Conservation (phyloP, 2,329 filamentous ascomycete species). For the Colletotrichum lindemuthianum region DNA sequence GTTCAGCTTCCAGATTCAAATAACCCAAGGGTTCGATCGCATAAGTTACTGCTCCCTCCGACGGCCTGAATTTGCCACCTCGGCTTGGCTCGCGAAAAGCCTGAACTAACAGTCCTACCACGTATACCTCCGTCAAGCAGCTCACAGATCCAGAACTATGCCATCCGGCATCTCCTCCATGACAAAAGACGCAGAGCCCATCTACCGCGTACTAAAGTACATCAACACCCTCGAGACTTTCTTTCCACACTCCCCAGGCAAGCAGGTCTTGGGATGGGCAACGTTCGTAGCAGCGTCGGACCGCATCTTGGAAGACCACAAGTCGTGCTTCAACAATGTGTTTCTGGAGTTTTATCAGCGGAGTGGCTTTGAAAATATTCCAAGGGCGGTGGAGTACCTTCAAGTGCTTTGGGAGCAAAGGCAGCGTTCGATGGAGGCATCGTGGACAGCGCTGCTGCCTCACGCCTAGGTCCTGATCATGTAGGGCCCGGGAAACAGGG, state of each 20-base stretch:
- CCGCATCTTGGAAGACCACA: conserved; percentile 41
- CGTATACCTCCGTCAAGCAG: conserved; percentile 12
- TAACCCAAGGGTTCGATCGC: conserved; percentile 2
- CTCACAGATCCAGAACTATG: neutral
- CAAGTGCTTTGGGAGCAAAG: conserved; percentile 39
- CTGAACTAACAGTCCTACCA: conserved; percentile 33
- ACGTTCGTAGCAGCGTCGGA: conserved; percentile 42
- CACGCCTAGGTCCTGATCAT: conserved; percentile 41
- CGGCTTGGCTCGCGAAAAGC: conserved; percentile 26
- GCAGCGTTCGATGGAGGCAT: conserved; percentile 31
- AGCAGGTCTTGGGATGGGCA: conserved; percentile 42
- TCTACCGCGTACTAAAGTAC: conserved; percentile 40
- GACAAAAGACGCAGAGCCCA: conserved; percentile 13
- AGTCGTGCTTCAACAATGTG: conserved; percentile 37
- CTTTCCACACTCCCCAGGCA: conserved; percentile 36
- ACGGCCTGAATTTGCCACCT: conserved; percentile 3
- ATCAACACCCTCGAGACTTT: conserved; percentile 39
- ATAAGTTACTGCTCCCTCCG: neutral
- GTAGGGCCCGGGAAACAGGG: conserved; percentile 8
- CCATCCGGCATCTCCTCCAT: neutral
- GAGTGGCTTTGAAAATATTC: conserved; percentile 41
- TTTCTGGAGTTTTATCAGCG: conserved; percentile 37
- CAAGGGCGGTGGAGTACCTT: conserved; percentile 39
- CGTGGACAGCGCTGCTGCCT: conserved; percentile 41
- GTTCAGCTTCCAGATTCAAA: conserved; percentile 1